These are phyloP conservation scores for Raphanus raphanistrum DNA, from an alignment of 345 rosid genomes.

Conservation along the genomic window DNA sequence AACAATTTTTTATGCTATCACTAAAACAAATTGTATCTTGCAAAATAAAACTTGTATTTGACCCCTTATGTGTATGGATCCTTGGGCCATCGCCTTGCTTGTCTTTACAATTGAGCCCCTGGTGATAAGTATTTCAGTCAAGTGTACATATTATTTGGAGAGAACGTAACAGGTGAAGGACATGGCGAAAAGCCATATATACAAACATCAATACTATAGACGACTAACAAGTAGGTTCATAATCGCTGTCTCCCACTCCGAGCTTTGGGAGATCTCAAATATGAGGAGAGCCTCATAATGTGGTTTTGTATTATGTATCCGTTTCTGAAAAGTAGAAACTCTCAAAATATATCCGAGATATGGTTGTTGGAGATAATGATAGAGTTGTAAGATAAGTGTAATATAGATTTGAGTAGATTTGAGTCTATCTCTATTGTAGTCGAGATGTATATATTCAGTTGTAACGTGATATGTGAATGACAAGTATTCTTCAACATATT, in stretches of 20 bases:
- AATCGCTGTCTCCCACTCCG: background rate
- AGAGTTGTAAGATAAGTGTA: too few species aligned
- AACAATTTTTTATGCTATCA: background rate
- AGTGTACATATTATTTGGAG: background rate
- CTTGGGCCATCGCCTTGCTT: background rate
- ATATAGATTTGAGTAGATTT: too few species aligned
- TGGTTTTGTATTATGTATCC: background rate
- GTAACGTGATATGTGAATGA: too few species aligned
- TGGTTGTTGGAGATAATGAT: too few species aligned
- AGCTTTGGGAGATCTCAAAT: background rate
- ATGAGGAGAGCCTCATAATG: background rate
- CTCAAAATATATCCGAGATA: too few species aligned
- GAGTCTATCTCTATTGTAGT: too few species aligned
- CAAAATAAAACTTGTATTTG: background rate
- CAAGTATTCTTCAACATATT: too few species aligned
- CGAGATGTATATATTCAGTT: too few species aligned
- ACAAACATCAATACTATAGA: background rate
- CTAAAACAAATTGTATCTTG: background rate
- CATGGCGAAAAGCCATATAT: background rate
- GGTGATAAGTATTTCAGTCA: background rate
- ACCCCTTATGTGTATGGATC: background rate
- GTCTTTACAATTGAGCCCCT: background rate
- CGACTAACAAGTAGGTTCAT: background rate
- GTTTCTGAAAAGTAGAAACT: background rate
- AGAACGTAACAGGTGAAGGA: background rate